Base-by-base conservation (phyloP, 169 alveolate species). In the Eimeria tenella region DNA sequence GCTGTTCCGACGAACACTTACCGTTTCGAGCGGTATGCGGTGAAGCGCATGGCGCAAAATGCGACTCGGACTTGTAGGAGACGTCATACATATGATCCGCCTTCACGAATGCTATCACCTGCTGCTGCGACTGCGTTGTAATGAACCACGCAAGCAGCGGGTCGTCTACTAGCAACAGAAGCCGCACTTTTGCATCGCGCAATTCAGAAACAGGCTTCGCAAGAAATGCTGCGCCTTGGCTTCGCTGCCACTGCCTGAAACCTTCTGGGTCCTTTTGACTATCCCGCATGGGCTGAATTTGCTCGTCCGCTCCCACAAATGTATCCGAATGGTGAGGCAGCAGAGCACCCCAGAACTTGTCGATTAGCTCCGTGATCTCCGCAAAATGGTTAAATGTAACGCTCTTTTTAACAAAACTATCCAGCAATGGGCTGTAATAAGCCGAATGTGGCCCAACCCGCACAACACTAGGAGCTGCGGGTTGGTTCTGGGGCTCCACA, bases 81-180 rank as follows among this genome's bases (percentile, higher is more conserved):
- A 90, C 89, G 71, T 90, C 94, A 65, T 90, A 90, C 56, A 75
- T 0, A 19, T 90, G 94, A 42, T 90, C 94, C 70, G 88, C 94
- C 62, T 79, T 81, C 10, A 90, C 94, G 10, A 90, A 68, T 23
- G 74, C 94, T 52, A 90, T 17, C 52, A 90, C 94, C 55, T 74
- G 89, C 0, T 63, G 50, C 42, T 68, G 77, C 25, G 94, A 90
- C 70, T 70, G 60, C 17, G 94, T 62, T 8, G 94, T 90, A 49
- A 90, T 73, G 82, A 58, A 90, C 94, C 94, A 90, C 23, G 94
- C 94, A 5, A 90, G 19, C 50, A 90, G 74, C 9, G 94, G 94
- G 63, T 90, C 94, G 21, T 90, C 94, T 4, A 75, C 83, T 17
- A 90, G 52, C 68, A 90, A 42, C 52, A 90, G 55, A 17, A 90